Evolutionary conservation across 108 stramenopile species (phyloP).

Genomic region (Discostella stelligeroides): DNA sequence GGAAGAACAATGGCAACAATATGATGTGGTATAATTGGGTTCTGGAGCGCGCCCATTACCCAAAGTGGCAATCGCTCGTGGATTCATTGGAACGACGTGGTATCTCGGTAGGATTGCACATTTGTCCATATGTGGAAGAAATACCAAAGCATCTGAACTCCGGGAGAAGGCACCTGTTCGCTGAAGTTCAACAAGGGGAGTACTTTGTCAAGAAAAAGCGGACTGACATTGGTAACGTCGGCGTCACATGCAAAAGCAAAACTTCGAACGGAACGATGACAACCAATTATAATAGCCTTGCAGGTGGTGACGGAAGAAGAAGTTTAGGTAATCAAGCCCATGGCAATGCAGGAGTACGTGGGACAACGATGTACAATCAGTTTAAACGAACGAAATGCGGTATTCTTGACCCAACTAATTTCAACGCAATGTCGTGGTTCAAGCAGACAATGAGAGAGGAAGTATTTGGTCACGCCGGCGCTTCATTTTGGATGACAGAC

Average conservation of each 20-base stretch:
- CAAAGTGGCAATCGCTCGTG: slow-evolving; percentile 43
- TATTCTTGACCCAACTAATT: slow-evolving; percentile 44
- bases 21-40: slow-evolving; percentile 58
- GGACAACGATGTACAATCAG: neutral
- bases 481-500: slow-evolving; percentile 59
- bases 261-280: neutral
- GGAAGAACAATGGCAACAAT: slow-evolving; percentile 16
- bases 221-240: neutral
- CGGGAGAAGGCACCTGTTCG: slow-evolving; percentile 47
- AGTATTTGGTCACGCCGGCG: slow-evolving; percentile 36
- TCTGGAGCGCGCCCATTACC: slow-evolving; percentile 46
- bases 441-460: slow-evolving; percentile 40
- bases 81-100: slow-evolving; percentile 29
- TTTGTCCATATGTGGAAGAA: slow-evolving; percentile 55
- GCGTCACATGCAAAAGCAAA: too few species aligned
- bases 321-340: neutral
- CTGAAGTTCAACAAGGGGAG: slow-evolving; percentile 37
- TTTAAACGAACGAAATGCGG: slow-evolving; percentile 16
- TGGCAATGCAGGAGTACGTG: neutral
- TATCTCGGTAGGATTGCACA: slow-evolving; percentile 46
- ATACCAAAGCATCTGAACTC: slow-evolving; percentile 48
- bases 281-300: neutral
- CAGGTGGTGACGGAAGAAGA: neutral
- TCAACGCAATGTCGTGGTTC: slow-evolving; percentile 39
- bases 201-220: slow-evolving; percentile 19